phyloP scores from a whole-genome alignment of 176 grass and related monocot species.

The Cenchrus fungigraminus region DNA sequence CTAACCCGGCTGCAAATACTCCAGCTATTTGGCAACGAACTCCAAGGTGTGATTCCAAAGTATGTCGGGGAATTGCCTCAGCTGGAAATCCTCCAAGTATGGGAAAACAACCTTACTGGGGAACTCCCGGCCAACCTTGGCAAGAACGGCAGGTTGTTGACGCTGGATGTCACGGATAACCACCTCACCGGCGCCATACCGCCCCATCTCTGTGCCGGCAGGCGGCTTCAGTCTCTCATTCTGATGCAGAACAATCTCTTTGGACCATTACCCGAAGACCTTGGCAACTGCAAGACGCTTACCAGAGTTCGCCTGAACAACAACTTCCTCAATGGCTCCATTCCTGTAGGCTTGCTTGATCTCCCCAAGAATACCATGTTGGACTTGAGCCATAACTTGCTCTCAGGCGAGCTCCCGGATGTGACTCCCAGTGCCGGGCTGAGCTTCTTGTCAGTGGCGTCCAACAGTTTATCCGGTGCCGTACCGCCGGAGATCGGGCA shows the following conservation, averaged over 20 bases:
- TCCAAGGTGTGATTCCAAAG: conserved; percentile 59
- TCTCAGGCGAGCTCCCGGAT: conserved; percentile 62
- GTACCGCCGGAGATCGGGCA: conserved; percentile 62
- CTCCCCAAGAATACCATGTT: conserved; percentile 62
- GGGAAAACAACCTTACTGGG: conserved; percentile 78
- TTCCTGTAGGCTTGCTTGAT: conserved; percentile 60
- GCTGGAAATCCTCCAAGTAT: conserved; percentile 63
- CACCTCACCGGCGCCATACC: conserved; percentile 66
- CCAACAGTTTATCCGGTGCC: conserved; percentile 57
- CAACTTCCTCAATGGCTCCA: conserved; percentile 60
- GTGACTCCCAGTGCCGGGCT: conserved; percentile 38
- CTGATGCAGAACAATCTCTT: conserved; percentile 53
- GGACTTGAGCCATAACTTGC: conserved; percentile 71
- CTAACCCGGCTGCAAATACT: conserved; percentile 48
- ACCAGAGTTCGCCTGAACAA: conserved; percentile 50
- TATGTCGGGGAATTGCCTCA: conserved; percentile 49
- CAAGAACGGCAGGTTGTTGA: conserved; percentile 47
- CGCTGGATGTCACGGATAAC: conserved; percentile 63
- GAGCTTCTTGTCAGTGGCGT: conserved; percentile 46
- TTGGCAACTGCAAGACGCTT: conserved; percentile 74
- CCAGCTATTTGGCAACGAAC: conserved; percentile 56
- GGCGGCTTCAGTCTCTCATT: conserved; percentile 50
- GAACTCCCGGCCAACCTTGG: conserved; percentile 53
- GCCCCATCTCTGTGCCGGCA: conserved; percentile 48
- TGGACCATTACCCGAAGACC: conserved; percentile 57